phyloP scores from a whole-genome alignment of 345 rosid species.

The Mallotus nudiflorus region DNA sequence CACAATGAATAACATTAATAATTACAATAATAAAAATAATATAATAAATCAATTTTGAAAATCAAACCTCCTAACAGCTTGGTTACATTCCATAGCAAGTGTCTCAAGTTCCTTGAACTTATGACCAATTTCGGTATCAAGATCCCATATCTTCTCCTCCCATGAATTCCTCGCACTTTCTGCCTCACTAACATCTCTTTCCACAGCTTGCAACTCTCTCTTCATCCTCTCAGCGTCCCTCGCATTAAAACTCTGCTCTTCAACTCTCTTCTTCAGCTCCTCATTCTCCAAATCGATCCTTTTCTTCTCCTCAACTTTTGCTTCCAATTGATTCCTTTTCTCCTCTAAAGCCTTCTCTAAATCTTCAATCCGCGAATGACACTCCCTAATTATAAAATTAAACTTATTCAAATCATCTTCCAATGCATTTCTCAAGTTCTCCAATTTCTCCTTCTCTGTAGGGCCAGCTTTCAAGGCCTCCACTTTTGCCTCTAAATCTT shows the following conservation, averaged over 20 bases:
- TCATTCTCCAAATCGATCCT: slow-evolving; percentile 63
- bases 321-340: slow-evolving; percentile 50
- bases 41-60: neutral
- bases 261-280: slow-evolving; percentile 68
- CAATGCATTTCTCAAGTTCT: slow-evolving; percentile 53
- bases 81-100: slow-evolving; percentile 74
- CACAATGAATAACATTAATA: neutral
- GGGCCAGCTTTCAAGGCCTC: slow-evolving; percentile 57
- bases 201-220: slow-evolving; percentile 84
- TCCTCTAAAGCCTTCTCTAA: slow-evolving; percentile 57
- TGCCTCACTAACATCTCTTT: slow-evolving; percentile 69
- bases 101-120: slow-evolving; percentile 69
- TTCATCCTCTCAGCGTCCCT: slow-evolving; percentile 93
- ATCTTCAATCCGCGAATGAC: slow-evolving; percentile 37
- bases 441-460: slow-evolving; percentile 53
- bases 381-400: slow-evolving; percentile 48
- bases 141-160: slow-evolving; percentile 88
- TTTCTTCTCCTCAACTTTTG: slow-evolving; percentile 62
- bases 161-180: slow-evolving; percentile 60
- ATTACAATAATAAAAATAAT: neutral
- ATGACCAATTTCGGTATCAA: slow-evolving; percentile 42
- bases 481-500: slow-evolving; percentile 45
- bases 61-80: slow-evolving; percentile 61
- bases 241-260: slow-evolving; percentile 64
- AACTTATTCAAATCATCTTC: slow-evolving; percentile 78